These are phyloP conservation scores for Fusarium buxicola DNA, from an alignment of 2,329 filamentous ascomycete genomes.

Conservation along the genomic window DNA sequence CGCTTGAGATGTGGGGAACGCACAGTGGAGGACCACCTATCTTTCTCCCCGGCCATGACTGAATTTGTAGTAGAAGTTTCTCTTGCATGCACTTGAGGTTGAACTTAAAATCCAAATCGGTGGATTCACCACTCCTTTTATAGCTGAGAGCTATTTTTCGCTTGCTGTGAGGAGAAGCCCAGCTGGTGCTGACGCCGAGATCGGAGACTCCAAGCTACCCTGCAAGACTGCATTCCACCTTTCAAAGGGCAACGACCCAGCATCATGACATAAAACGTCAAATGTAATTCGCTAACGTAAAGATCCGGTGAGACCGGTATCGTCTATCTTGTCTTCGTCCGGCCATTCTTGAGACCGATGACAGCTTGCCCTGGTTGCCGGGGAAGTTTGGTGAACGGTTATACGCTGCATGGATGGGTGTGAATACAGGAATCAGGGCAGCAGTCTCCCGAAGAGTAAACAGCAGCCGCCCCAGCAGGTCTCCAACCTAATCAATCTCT, in stretches of 20 bases:
- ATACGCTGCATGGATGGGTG: neutral
- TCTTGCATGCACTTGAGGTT: neutral
- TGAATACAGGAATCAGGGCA: no score
- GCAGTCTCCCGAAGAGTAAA: no score
- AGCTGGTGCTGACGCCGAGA: constrained; percentile 33
- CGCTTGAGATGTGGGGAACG: constrained; percentile 6
- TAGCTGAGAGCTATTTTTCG: constrained; percentile 11
- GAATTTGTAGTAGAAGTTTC: neutral
- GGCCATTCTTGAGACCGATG: neutral
- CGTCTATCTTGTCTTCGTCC: neutral
- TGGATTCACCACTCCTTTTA: constrained; percentile 24
- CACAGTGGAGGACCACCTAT: constrained; percentile 47
- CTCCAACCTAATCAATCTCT: constrained; percentile 56
- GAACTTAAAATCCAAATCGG: neutral
- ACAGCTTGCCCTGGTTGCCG: neutral
- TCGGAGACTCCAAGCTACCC: constrained; percentile 34
- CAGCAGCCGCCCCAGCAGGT: neutral
- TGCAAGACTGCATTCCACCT: constrained; percentile 9
- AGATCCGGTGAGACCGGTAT: constrained; percentile 6
- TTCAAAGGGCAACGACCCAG: constrained; percentile 11
- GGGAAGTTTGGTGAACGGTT: neutral
- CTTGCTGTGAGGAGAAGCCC: constrained; percentile 30
- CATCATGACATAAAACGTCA: constrained; percentile 21
- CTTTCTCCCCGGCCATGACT: constrained; percentile 43
- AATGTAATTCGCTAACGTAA: constrained; percentile 21